phyloP scores from a whole-genome alignment of 2,329 filamentous ascomycete species.

The Calonectria crousiana region DNA sequence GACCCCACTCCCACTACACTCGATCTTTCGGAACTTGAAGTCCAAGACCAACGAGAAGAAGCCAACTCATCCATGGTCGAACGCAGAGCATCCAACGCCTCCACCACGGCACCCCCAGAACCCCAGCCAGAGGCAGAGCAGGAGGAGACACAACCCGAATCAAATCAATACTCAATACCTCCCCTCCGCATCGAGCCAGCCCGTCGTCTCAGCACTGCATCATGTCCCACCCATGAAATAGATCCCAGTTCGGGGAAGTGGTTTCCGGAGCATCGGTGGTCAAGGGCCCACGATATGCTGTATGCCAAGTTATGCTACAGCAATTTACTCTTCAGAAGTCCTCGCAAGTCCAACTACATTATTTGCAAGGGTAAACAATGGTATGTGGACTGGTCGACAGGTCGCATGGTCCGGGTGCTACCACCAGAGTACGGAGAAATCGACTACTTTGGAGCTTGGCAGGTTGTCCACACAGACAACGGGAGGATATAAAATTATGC shows the following conservation, averaged over 20 bases:
- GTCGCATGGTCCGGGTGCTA: conserved; percentile 64
- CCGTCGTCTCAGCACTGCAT: conserved; percentile 58
- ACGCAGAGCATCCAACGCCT: conserved; percentile 29
- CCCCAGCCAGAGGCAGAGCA: conserved; percentile 35
- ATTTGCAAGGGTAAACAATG: conserved; percentile 69
- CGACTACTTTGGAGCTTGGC: conserved; percentile 63
- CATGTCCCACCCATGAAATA: conserved; percentile 59
- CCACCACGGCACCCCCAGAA: conserved; percentile 30
- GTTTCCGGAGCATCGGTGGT: conserved; percentile 68
- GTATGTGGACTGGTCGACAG: conserved; percentile 71
- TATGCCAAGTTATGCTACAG: conserved; percentile 72
- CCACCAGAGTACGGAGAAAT: conserved; percentile 67
- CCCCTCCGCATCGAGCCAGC: conserved; percentile 48
- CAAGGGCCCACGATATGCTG: conserved; percentile 66
- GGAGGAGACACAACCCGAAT: conserved; percentile 31
- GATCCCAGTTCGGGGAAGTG: conserved; percentile 67
- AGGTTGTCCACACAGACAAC: conserved; percentile 64
- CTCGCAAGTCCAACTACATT: conserved; percentile 69
- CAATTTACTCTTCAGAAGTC: conserved; percentile 68
- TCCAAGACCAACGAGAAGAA: conserved; percentile 35
- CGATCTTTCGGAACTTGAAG: conserved; percentile 40
- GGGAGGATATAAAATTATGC: conserved; percentile 52
- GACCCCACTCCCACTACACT: conserved; percentile 46
- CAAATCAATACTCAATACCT: conserved; percentile 31
- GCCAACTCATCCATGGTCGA: conserved; percentile 37